A percentile compares a stretch with the other conserved stretches of the same genome.
phyloP scores from a whole-genome alignment of 2,329 filamentous ascomycete species.

The Blastomyces silverae region DNA sequence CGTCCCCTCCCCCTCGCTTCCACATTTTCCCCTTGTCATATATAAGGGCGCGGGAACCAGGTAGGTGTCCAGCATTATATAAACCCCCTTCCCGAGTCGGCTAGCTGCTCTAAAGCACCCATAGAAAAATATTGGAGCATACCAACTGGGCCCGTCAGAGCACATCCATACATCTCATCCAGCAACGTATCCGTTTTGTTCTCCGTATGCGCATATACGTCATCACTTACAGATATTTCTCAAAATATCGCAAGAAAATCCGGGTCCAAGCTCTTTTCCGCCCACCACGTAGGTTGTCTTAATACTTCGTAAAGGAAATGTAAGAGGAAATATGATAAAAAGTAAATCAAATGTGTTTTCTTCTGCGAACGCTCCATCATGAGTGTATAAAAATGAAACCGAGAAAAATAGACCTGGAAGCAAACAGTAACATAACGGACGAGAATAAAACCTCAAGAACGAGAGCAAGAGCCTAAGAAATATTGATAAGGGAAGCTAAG shows the following conservation, averaged over 20 bases:
- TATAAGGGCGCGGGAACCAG: neutral
- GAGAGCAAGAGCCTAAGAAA: neutral
- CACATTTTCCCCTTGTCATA: neutral
- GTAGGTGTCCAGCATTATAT: neutral
- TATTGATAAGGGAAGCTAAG: neutral
- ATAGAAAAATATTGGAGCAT: neutral
- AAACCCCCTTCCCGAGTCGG: neutral
- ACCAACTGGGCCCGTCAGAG: neutral
- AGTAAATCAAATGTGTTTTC: neutral
- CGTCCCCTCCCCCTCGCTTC: too few species aligned
- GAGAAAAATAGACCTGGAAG: neutral
- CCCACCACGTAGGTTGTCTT: neutral
- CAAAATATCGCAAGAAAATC: neutral
- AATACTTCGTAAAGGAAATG: neutral
- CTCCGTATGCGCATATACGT: neutral
- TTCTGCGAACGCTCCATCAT: neutral
- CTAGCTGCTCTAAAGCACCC: neutral
- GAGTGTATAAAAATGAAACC: neutral
- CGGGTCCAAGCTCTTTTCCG: neutral
- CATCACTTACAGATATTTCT: neutral
- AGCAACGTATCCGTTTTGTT: neutral
- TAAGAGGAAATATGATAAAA: neutral
- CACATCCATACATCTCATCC: neutral
- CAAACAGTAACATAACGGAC: neutral
- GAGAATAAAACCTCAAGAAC: neutral